phyloP scores from a whole-genome alignment of 495 filamentous ascomycete genomes.

The Bacidia rubella region DNA sequence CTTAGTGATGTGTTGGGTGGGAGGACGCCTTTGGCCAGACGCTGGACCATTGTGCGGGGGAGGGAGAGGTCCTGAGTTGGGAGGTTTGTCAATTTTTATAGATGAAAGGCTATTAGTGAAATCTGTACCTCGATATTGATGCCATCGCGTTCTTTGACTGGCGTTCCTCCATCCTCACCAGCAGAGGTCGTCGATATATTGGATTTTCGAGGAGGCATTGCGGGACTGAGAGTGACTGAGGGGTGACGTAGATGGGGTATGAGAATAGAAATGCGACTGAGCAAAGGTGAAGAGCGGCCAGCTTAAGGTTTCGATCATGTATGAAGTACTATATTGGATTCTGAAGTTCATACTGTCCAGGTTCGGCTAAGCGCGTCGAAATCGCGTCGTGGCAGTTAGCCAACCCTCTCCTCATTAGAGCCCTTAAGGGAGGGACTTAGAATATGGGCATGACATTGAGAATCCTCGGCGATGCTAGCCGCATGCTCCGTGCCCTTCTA shows the following conservation, averaged over 20 bases:
- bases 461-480: too few relatives aligned
- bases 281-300: background rate
- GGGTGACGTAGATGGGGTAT: constrained; percentile 1
- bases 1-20: constrained; percentile 89
- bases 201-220: constrained; percentile 19
- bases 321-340: too few relatives aligned
- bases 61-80: constrained; percentile 68
- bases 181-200: constrained; percentile 19
- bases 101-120: background rate
- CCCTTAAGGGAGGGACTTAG: too few relatives aligned
- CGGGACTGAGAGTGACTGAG: constrained; percentile 16
- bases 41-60: constrained; percentile 84
- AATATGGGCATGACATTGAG: too few relatives aligned
- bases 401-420: too few relatives aligned
- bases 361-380: too few relatives aligned
- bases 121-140: constrained; percentile 29
- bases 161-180: constrained; percentile 11
- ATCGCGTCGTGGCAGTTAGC: too few relatives aligned
- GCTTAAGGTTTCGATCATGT: too few relatives aligned
- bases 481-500: too few relatives aligned
- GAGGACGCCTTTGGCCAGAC: constrained; percentile 92
- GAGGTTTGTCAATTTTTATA: background rate
- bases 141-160: constrained; percentile 20
- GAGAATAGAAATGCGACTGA: too few relatives aligned
- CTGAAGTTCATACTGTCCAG: too few relatives aligned